Evolutionary conservation across 2,329 filamentous ascomycete species (phyloP).

Genomic region (Xylaria polymorpha): DNA sequence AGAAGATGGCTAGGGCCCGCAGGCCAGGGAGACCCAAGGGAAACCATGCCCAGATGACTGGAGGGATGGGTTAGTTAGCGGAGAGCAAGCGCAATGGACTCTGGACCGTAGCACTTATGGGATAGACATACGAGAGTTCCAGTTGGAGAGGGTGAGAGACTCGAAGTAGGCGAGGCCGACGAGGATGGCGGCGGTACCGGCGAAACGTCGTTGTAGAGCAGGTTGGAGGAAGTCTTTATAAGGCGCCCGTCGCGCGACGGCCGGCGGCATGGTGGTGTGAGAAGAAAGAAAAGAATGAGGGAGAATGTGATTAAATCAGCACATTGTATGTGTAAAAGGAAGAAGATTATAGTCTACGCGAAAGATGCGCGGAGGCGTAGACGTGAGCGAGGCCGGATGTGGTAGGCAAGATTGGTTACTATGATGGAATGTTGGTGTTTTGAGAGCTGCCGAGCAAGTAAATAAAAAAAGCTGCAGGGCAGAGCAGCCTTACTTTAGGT

Average conservation of each 20-base stretch:
- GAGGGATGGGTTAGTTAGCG: constrained; percentile 31
- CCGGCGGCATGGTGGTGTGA: constrained; percentile 62
- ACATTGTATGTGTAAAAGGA: constrained; percentile 28
- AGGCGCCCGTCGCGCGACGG: constrained; percentile 66
- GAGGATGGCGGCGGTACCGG: constrained; percentile 77
- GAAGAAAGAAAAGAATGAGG: constrained; percentile 13
- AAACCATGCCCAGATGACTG: constrained; percentile 88
- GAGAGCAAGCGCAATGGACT: not conserved
- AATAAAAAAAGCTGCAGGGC: constrained; percentile 25
- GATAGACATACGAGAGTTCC: constrained; percentile 71
- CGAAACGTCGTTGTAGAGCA: constrained; percentile 86
- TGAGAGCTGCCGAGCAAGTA: constrained; percentile 9
- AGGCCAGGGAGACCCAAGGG: constrained; percentile 81
- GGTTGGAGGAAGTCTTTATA: constrained; percentile 95
- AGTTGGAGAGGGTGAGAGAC: constrained; percentile 75
- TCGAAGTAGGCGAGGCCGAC: constrained; percentile 78
- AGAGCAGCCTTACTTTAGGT: not conserved
- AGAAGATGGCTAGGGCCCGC: constrained; percentile 79
- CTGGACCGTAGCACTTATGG: not conserved
- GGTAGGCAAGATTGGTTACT: not conserved
- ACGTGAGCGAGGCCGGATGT: not conserved
- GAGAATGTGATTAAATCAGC: constrained; percentile 19
- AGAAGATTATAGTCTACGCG: constrained; percentile 4
- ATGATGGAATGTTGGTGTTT: constrained; percentile 13
- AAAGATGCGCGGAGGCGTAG: not conserved